Conservation (phyloP, 495 filamentous ascomycete genomes). For the Neurospora pannonica region DNA sequence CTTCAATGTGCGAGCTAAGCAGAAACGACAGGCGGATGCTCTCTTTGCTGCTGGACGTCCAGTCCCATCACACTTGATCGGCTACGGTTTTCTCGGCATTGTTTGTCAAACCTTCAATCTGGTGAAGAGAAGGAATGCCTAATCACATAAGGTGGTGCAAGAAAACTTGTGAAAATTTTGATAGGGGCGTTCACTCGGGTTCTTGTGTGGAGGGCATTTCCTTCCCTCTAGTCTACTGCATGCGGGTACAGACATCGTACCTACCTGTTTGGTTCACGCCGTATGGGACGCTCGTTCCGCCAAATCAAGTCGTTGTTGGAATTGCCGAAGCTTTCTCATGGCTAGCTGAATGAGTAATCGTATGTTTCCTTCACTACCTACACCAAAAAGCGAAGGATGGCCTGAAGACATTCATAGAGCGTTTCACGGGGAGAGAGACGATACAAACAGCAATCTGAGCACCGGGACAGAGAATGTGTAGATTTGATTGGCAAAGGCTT, state of each 20-base stretch:
- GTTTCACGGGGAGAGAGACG: background rate
- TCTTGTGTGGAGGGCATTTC: background rate
- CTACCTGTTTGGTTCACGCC: background rate
- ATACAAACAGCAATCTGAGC: background rate
- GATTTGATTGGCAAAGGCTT: background rate
- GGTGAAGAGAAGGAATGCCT: too few species aligned
- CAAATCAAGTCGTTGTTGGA: background rate
- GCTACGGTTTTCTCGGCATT: too few species aligned
- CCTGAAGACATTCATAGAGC: fast-evolving
- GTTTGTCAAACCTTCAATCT: too few species aligned
- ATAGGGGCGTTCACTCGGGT: background rate
- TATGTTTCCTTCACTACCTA: background rate
- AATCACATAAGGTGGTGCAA: background rate
- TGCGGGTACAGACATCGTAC: background rate
- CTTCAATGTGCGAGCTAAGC: too few species aligned
- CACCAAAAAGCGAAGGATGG: background rate
- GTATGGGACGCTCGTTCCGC: background rate
- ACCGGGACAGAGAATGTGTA: background rate
- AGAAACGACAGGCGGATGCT: too few species aligned
- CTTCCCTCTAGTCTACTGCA: background rate
- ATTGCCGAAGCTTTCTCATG: background rate
- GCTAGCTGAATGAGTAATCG: background rate
- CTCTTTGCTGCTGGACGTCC: too few species aligned
- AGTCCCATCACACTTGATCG: too few species aligned
- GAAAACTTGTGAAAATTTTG: background rate